These are phyloP conservation scores for Sordariomycetes sp. DNA, from an alignment of 2,329 filamentous ascomycete species.

Conservation along the genomic window DNA sequence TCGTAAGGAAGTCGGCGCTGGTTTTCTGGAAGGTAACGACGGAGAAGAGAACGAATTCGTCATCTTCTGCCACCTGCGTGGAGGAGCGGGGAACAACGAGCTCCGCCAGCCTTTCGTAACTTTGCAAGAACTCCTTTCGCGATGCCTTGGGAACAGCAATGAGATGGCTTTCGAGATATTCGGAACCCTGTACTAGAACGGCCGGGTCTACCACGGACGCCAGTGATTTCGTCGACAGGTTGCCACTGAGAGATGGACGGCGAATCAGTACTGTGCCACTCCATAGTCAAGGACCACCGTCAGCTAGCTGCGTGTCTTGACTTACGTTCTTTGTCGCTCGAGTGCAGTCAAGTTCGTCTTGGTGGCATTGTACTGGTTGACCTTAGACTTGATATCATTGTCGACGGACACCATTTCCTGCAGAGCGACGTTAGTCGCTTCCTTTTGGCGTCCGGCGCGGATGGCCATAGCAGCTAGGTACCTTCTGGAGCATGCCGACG, in stretches of 20 bases:
- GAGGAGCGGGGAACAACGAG: constrained; percentile 93
- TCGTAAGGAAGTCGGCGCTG: constrained; percentile 75
- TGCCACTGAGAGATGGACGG: constrained; percentile 47
- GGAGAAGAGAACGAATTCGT: constrained; percentile 79
- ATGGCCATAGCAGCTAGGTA: constrained; percentile 16
- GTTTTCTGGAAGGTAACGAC: constrained; percentile 93
- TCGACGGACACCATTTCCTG: constrained; percentile 85
- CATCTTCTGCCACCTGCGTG: constrained; percentile 65
- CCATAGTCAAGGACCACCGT: neutral
- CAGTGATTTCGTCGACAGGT: constrained; percentile 86
- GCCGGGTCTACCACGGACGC: constrained; percentile 75
- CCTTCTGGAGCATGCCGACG: constrained; percentile 80
- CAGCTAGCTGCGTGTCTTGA: constrained; percentile 6
- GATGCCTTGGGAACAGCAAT: constrained; percentile 71
- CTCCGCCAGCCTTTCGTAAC: constrained; percentile 75
- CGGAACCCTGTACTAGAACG: constrained; percentile 74
- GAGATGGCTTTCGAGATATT: constrained; percentile 93
- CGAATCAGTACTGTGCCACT: neutral
- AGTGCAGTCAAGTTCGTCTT: constrained; percentile 73
- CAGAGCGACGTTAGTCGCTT: neutral
- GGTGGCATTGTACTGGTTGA: constrained; percentile 84
- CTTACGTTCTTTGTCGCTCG: constrained; percentile 78
- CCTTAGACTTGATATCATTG: constrained; percentile 90
- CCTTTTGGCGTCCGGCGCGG: no score
- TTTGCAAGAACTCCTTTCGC: constrained; percentile 78